Percentiles rank a stretch among this genome's conserved stretches.
phyloP scores from a whole-genome alignment of 1,284 basidiomycete genomes.

The Ustilago shanxiensis region DNA sequence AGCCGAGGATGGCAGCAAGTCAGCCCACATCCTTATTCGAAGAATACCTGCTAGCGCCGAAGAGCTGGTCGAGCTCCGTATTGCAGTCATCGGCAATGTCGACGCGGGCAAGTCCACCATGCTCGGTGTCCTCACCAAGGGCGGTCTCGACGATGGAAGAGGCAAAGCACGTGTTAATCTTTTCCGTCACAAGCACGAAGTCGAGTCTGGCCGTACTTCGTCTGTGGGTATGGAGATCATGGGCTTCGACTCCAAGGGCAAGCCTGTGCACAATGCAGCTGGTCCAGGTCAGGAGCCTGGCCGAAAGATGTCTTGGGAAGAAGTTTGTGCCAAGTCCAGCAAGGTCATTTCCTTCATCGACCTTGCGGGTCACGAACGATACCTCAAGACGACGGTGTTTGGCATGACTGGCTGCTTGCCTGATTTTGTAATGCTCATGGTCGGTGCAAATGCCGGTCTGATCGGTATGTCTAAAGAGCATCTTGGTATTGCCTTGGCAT shows the following conservation, averaged over 20 bases:
- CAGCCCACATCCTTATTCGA: constrained; percentile 52
- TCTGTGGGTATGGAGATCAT: constrained; percentile 94
- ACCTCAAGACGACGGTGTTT: constrained; percentile 88
- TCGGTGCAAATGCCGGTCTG: constrained; percentile 91
- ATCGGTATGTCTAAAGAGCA: constrained; percentile 98
- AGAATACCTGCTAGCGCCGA: constrained; percentile 64
- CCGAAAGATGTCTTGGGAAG: constrained; percentile 79
- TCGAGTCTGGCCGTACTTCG: constrained; percentile 93
- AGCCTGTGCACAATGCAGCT: constrained; percentile 45
- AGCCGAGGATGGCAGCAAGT: constrained; percentile 23
- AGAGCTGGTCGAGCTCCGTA: constrained; percentile 80
- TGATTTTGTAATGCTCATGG: constrained; percentile 94
- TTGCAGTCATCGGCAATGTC: constrained; percentile 92
- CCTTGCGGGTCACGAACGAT: constrained; percentile 68
- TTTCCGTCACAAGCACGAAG: constrained; percentile 96
- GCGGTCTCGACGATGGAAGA: constrained; percentile 91
- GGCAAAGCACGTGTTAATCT: constrained; percentile 91
- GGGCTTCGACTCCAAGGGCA: constrained; percentile 64
- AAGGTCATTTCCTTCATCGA: constrained; percentile 93
- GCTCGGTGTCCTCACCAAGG: constrained; percentile 81
- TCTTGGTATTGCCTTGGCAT: constrained; percentile 90
- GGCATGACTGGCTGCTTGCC: constrained; percentile 93
- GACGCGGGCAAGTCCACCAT: constrained; percentile 92
- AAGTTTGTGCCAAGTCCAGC: constrained; percentile 88
- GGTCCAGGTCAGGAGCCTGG: constrained; percentile 48